Conservation (phyloP, 2,329 filamentous ascomycete species). For the Stemphylium beticola region DNA sequence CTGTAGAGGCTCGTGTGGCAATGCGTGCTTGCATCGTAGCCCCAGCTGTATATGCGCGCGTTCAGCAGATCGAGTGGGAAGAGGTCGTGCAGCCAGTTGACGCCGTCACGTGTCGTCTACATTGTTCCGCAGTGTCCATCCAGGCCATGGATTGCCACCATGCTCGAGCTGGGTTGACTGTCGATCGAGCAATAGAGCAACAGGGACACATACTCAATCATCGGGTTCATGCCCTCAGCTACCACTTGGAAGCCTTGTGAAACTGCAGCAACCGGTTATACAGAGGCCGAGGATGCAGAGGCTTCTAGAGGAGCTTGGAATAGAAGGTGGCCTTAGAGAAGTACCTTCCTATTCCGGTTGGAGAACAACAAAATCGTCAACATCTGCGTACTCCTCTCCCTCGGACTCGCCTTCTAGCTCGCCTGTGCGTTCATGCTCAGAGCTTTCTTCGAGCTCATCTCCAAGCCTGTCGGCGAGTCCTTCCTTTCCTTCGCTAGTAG, state of each 20-base stretch:
- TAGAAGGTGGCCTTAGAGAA: no score
- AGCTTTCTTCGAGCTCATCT: no score
- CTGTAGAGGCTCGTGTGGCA: conserved; percentile 42
- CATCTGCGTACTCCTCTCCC: no score
- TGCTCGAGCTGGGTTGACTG: background rate
- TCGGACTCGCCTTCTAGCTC: no score
- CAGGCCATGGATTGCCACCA: background rate
- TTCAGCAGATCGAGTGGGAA: conserved; percentile 29
- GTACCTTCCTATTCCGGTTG: no score
- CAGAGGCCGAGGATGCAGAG: background rate
- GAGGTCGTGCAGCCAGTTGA: background rate
- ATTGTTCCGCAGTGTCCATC: background rate
- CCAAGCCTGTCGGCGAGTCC: no score
- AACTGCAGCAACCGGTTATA: background rate
- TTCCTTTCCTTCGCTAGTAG: no score
- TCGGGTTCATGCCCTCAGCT: background rate
- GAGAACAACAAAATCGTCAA: no score
- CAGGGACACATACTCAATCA: background rate
- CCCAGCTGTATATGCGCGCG: conserved; percentile 45
- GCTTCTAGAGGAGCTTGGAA: no score
- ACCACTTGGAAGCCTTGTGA: background rate
- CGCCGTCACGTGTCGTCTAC: background rate
- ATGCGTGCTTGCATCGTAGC: conserved; percentile 34
- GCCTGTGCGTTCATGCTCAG: no score
- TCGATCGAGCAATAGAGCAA: background rate